Evolutionary conservation across 2,329 filamentous ascomycete species (phyloP), one percentile per base, ranked within the genome.

Genomic region (Colletotrichum horii): DNA sequence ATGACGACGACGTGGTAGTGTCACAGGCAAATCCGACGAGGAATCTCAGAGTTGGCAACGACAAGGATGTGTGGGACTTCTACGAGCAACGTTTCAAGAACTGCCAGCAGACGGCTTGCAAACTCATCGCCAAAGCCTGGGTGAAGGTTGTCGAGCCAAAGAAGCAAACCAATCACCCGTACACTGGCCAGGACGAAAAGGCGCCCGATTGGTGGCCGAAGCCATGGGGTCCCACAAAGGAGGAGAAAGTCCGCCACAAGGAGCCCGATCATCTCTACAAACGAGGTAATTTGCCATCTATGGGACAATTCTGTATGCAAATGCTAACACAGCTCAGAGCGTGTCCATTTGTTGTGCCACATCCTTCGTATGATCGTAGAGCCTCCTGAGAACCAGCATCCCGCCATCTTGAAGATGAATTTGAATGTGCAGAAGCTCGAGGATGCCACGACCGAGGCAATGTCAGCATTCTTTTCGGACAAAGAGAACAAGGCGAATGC

Each of bases 241-340:
- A 89, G 43, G 87, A 91, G 62, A 88, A 87, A 58, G 91, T 94
- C 68, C 88, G 91, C 15, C 93, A 95, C 81, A 93, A 91, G 80
- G 94, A 95, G 82, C 94, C 94, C 1, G 94, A 95, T 79, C 94
- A 95, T 83, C 85, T 94, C 64, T 90, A 90, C 79, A 94, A 93
- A 81, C 86, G 89, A 80, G 92, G 93, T 94, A 83, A 80, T 86
- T 80, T 38, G 4, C 24, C 34, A 34, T 24, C 15, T 16, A 58
- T 24, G 28, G n/a, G 14, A 36, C 24, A 48, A 26, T 15, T 19
- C 48, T 36, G 3, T 24, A 8, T 32, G 28, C 16, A 38, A 9
- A 16, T 61, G 69, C 78, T 80, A 68, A 80, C 65, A 26, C n/a
- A 28, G 19, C 55, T 4, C 75, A 93, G 92, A 93, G 79, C 89